Conservation (phyloP, 805 yeast genomes). For the Ogataea philodendri region DNA sequence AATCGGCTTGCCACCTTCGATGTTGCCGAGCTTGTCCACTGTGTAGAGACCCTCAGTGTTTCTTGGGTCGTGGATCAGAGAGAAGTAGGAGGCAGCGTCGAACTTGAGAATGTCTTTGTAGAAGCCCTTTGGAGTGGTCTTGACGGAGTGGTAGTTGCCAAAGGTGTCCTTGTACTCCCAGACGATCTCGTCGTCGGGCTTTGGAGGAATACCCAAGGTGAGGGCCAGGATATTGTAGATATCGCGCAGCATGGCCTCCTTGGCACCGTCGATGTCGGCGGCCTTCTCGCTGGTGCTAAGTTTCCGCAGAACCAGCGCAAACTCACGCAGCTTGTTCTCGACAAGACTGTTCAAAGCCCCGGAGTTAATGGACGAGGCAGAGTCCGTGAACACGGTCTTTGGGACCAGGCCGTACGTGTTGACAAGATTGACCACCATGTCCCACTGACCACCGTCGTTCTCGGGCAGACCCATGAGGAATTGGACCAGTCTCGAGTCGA, state of each 20-base stretch:
- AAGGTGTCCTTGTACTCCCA: constrained; percentile 81
- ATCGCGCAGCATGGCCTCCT: constrained; percentile 50
- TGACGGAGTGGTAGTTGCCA: constrained; percentile 50
- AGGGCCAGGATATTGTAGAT: constrained; percentile 66
- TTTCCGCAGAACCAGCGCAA: constrained; percentile 65
- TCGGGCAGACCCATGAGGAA: constrained; percentile 64
- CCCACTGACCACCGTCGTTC: constrained; percentile 88
- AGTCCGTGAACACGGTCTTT: constrained; percentile 68
- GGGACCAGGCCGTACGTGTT: constrained; percentile 83
- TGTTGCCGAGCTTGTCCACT: constrained; percentile 75
- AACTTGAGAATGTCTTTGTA: constrained; percentile 54
- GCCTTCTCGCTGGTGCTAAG: constrained; percentile 42
- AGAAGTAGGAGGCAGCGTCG: constrained; percentile 54
- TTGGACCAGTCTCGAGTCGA: constrained; percentile 72
- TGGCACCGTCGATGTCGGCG: constrained; percentile 23
- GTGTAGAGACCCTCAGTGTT: constrained; percentile 65
- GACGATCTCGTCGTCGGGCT: constrained; percentile 57
- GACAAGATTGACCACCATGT: constrained; percentile 75
- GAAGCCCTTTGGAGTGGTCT: constrained; percentile 66
- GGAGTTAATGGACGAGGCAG: constrained; percentile 54
- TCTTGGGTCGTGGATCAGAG: constrained; percentile 83
- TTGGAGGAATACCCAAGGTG: constrained; percentile 78
- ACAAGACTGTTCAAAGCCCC: constrained; percentile 60
- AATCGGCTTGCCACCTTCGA: constrained; percentile 69
- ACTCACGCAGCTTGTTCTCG: constrained; percentile 73